Percentiles rank a stretch among this genome's conserved stretches.
Evolutionary conservation across 2,329 filamentous ascomycete genomes (phyloP).

Genomic region (Aplosporella prunicola): DNA sequence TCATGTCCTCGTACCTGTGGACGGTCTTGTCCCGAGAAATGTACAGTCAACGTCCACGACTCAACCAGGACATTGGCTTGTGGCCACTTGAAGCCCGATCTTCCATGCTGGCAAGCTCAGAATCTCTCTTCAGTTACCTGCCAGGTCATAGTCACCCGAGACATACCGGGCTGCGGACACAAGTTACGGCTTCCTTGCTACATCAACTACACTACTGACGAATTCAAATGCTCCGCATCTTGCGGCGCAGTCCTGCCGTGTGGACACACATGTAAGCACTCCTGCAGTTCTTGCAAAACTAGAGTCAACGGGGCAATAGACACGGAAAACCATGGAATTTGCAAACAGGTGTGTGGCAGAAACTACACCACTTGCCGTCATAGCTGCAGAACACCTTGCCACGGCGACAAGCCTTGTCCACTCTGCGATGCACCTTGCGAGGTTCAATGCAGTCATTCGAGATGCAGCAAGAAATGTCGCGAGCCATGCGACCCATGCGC

Average conservation of each 20-base stretch:
- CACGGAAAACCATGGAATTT: constrained; percentile 35
- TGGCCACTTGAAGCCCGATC: constrained; percentile 17
- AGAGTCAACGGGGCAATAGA: constrained; percentile 22
- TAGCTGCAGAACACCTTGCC: constrained; percentile 43
- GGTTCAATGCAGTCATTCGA: constrained; percentile 47
- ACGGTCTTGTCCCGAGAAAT: constrained; percentile 18
- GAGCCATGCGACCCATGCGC: constrained; percentile 55
- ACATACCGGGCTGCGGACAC: constrained; percentile 49
- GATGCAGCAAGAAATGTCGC: constrained; percentile 46
- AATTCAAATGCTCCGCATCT: constrained; percentile 39
- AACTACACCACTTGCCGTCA: constrained; percentile 49
- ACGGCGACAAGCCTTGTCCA: constrained; percentile 39
- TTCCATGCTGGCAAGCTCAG: constrained; percentile 27
- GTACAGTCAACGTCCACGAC: constrained; percentile 15
- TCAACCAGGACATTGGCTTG: constrained; percentile 19
- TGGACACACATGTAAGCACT: neutral
- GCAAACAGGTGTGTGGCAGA: constrained; percentile 42
- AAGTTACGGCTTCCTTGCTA: constrained; percentile 41
- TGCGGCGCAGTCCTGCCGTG: constrained; percentile 34
- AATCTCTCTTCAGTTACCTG: constrained; percentile 42
- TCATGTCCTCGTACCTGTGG: constrained; percentile 21
- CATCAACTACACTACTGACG: constrained; percentile 31
- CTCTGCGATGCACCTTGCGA: constrained; percentile 45
- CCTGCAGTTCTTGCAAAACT: neutral
- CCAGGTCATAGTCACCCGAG: constrained; percentile 34